These are phyloP conservation scores for Apiotrichum veenhuisii DNA, from an alignment of 1,284 basidiomycete genomes.

Conservation along the genomic window DNA sequence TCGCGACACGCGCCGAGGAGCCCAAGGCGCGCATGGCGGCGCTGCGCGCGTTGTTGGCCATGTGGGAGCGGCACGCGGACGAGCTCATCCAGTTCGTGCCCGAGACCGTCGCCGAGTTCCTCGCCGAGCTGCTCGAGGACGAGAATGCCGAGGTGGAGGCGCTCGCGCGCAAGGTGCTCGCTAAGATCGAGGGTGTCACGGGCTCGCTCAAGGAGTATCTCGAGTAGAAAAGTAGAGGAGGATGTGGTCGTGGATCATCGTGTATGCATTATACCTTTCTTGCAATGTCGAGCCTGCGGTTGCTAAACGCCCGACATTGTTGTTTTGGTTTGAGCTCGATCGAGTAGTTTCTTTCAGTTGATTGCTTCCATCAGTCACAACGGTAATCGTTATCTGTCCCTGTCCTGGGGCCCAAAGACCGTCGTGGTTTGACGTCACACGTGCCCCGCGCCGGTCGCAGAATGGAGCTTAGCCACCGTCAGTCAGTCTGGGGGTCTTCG, in stretches of 20 bases:
- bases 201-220: conserved; percentile 50
- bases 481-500: no score
- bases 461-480: no score
- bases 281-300: background rate
- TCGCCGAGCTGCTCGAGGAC: conserved; percentile 54
- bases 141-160: conserved; percentile 50
- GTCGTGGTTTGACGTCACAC: no score
- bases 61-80: conserved; percentile 67
- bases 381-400: no score
- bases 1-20: conserved; percentile 80
- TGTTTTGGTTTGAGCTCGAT: no score
- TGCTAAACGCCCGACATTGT: no score
- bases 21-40: conserved; percentile 64
- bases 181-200: conserved; percentile 50
- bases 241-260: background rate
- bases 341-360: no score
- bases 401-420: no score
- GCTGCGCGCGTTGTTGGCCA: conserved; percentile 61
- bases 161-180: conserved; percentile 49
- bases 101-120: conserved; percentile 53
- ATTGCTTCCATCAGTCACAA: no score
- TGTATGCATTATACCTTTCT: background rate
- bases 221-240: no score
- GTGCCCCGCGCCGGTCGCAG: no score
- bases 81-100: conserved; percentile 56